Evolutionary conservation across 805 yeast genomes (phyloP), one percentile per base, ranked within the genome.

Genomic region (Komagataella populi): DNA sequence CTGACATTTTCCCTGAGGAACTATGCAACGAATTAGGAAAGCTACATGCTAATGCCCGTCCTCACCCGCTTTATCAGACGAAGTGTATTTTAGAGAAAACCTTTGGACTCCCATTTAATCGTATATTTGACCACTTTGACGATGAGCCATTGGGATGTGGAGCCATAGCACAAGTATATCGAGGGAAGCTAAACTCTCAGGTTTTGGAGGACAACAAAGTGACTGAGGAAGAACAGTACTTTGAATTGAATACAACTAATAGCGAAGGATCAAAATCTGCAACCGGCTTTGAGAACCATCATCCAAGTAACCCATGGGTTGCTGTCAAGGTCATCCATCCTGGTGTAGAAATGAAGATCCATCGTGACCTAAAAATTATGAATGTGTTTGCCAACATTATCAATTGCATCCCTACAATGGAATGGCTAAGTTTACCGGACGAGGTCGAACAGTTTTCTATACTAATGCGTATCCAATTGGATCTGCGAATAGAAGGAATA

Each of bases 261-360:
- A 51, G 45, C 24, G 44, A 46, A 23, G 45, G 44, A 23, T n/a
- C 14, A 10, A 30, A 14, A 14, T 30, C 39, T 10, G 39, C 39
- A 30, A 30, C 39, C 4, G 10, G 39, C 12, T 30, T 73, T 5
- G 68, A 69, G 49, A 62, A 57, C 49, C 55, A 51, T 1, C 63
- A 65, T 16, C 61, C 65, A 1, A 70, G 77, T 12, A 71, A 72
- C 49, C 73, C 76, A 49, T 72, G 77, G 65, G 96, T 88, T 24
- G 98, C 97, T 0, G 81, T 93, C 48, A 93, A 93, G 63, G 93
- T 93, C 6, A 75, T 91, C 50, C 99, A 93, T 66, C 99, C 99
- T 1, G 70, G 76, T 18, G 96, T 89, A 4, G 84, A 80, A 50
- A 66, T 70, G 10, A 80, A 77, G 49, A 84, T 93, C 22, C 76